Base-by-base conservation (phyloP, 2,329 filamentous ascomycete genomes). In the Domatiomyces globalis region DNA sequence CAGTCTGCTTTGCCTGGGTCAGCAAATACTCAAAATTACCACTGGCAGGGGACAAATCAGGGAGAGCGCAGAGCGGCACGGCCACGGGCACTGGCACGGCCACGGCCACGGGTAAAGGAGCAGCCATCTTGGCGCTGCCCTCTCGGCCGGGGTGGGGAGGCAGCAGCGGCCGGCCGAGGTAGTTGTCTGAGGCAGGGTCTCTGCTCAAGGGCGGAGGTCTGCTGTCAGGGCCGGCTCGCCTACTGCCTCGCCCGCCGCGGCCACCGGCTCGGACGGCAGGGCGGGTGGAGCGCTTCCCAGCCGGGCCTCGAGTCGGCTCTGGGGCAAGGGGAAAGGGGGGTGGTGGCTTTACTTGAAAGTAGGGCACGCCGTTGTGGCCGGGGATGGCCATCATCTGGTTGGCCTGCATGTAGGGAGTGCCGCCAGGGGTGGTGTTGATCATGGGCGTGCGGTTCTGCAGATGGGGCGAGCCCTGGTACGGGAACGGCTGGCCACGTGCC, bases 1-100 rank as follows among this genome's bases (percentile, higher is more conserved):
- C 56, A 48, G 48, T 55, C 59, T 84, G 65, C 77, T 71, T 70
- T 77, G 78, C 69, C 51, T 66, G 58, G 63, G 79, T 87, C 74
- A 89, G 84, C 79, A 77, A 75, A 58, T 78, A 75, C 67, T 89
- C 83, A 76, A 83, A 87, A 59, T 81, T 75, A 63, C 79, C 79
- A 64, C 73, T 82, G 63, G 81, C 78, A 54, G 84, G 84, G 56
- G 82, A 81, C 53, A 88, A 69, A 69, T 86, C 78, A 64, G 78
- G 65, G 51, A 68, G 61, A 54, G 63, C 46, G 53, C 57, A 17
- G 8, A 22, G 45, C 45, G 53, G 58, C 49, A 57, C 62, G 51
- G 33, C 1, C 2, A 39, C 2, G 10, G 33, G 33, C 12, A 39
- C 8, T 10, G 8, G 29, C n/a, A n/a, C n/a, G n/a, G n/a, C n/a